Evolutionary conservation across 345 rosid genomes (phyloP).

Genomic region (Stellera chamaejasme): DNA sequence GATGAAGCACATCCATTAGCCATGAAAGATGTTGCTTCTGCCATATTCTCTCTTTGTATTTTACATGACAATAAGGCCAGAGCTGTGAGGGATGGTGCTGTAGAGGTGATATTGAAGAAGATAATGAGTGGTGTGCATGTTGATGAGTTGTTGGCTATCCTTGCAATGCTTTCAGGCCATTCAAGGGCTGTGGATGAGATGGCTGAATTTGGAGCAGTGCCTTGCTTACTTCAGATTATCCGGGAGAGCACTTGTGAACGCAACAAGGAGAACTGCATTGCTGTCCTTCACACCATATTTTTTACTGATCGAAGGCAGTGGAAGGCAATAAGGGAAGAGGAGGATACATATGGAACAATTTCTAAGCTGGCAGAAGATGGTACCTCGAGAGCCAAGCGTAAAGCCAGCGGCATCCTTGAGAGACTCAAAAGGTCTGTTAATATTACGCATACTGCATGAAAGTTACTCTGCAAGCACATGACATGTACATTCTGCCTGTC

Average conservation of each 20-base stretch:
- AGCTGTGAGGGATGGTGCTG: conserved; percentile 82
- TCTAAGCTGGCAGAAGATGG: conserved; percentile 76
- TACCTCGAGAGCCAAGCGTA: conserved; percentile 90
- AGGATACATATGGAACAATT: conserved; percentile 46
- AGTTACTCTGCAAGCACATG: conserved; percentile 1
- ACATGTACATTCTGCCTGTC: conserved; percentile 27
- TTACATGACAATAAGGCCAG: conserved; percentile 72
- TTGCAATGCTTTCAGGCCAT: conserved; percentile 75
- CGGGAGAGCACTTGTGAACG: conserved; percentile 72
- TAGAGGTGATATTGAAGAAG: conserved; percentile 57
- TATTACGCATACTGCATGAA: conserved; percentile 83
- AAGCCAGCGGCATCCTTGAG: conserved; percentile 75
- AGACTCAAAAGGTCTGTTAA: conserved; percentile 59
- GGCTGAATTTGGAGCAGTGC: conserved; percentile 57
- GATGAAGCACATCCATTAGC: conserved; percentile 76
- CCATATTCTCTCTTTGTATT: conserved; percentile 73
- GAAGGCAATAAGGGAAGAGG: conserved; percentile 79
- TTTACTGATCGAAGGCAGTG: conserved; percentile 65
- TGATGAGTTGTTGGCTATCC: conserved; percentile 75
- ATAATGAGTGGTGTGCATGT: conserved; percentile 55
- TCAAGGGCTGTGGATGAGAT: conserved; percentile 72
- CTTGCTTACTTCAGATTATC: conserved; percentile 60
- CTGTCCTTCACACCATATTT: conserved; percentile 65
- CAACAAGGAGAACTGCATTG: conserved; percentile 83
- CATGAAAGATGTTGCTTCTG: conserved; percentile 90